Evolutionary conservation across 75 land plant genomes (phyloP).

Genomic region (Pinus tabuliformis): DNA sequence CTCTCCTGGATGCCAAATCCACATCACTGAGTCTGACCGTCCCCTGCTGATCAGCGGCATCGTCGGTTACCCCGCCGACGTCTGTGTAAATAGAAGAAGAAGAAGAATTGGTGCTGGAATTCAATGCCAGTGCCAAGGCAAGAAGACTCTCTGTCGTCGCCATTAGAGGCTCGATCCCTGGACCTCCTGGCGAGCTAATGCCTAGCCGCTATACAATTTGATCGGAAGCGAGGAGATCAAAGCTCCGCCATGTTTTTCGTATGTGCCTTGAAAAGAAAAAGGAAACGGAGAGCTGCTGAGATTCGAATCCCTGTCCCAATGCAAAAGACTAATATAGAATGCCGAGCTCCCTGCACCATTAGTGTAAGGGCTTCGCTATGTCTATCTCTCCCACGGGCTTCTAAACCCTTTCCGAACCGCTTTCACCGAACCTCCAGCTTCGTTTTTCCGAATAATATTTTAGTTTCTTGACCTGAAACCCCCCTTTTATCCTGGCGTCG

Average conservation of each 20-base stretch:
- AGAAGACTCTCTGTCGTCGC: conserved; percentile 2
- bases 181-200: not conserved
- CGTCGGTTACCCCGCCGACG: conserved; percentile 1
- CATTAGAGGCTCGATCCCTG: not conserved
- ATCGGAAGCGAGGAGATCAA: not conserved
- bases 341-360: not conserved
- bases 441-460: not conserved
- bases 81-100: not conserved
- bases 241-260: not conserved
- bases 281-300: not conserved
- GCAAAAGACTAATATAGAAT: not conserved
- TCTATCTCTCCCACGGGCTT: not conserved
- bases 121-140: not conserved
- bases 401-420: conserved; percentile 6
- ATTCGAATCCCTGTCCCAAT: not conserved
- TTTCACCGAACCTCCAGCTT: conserved; percentile 1
- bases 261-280: not conserved
- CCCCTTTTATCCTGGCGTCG: too few relatives aligned
- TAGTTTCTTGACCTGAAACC: too few relatives aligned
- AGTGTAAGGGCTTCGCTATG: not conserved
- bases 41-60: conserved; percentile 45
- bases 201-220: not conserved
- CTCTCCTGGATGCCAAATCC: conserved; percentile 79
- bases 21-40: conserved; percentile 46
- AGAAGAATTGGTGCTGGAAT: not conserved